A percentile compares a stretch with the other conserved stretches of the same genome.
Conservation (phyloP, 2,329 filamentous ascomycete genomes). For the Fusarium anthophilum region DNA sequence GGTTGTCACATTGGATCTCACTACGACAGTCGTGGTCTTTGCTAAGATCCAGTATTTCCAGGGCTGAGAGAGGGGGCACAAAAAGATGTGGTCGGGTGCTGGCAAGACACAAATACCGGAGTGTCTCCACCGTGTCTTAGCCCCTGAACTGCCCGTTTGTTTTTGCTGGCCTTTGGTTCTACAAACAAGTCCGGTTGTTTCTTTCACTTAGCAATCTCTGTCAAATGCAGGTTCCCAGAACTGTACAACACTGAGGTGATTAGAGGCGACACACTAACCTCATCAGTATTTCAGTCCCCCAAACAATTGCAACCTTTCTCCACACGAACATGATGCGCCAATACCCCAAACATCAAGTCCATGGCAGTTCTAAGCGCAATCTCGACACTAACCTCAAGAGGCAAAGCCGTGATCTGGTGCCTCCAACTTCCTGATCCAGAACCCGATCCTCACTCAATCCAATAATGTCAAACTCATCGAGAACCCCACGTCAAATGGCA, state of each 20-base stretch:
- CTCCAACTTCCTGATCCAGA: constrained; percentile 24
- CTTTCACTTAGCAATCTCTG: background rate
- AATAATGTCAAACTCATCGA: background rate
- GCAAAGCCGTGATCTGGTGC: constrained; percentile 13
- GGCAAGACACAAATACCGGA: background rate
- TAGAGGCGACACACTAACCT: background rate
- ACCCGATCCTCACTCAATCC: background rate
- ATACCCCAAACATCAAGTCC: background rate
- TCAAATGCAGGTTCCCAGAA: background rate
- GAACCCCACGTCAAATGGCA: constrained; percentile 10
- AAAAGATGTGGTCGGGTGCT: background rate
- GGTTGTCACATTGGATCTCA: background rate
- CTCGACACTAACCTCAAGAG: background rate
- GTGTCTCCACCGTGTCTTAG: background rate
- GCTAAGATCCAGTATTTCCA: background rate
- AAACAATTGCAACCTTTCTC: background rate
- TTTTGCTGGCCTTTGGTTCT: background rate
- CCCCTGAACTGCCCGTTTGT: background rate
- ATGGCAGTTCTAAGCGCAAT: constrained; percentile 28
- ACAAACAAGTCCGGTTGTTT: background rate
- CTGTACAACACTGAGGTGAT: background rate
- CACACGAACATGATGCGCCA: background rate
- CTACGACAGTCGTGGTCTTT: background rate
- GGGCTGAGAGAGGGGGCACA: background rate
- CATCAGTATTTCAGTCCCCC: background rate